These are phyloP conservation scores for Agastache rugosa DNA, from an alignment of 257 asterid genomes.

Conservation along the genomic window DNA sequence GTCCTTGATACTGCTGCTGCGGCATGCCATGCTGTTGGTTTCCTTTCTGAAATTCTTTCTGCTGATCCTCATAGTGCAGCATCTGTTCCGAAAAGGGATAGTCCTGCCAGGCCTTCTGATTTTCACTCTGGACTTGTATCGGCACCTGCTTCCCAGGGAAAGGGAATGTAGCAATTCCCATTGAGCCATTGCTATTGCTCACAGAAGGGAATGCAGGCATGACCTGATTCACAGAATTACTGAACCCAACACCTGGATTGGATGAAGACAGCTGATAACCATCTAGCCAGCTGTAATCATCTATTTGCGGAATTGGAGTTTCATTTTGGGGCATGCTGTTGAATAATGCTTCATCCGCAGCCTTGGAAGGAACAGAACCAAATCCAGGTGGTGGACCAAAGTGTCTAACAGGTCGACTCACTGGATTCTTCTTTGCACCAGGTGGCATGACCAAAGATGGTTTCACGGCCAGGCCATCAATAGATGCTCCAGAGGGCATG, in stretches of 20 bases:
- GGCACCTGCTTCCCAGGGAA: constrained; percentile 86
- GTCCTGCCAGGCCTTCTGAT: constrained; percentile 63
- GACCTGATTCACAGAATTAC: constrained; percentile 51
- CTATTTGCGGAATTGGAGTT: constrained; percentile 52
- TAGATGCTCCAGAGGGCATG: constrained; percentile 50
- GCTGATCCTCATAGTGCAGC: constrained; percentile 64
- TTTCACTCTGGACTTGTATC: constrained; percentile 56
- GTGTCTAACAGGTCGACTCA: constrained; percentile 85
- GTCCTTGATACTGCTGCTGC: constrained; percentile 79
- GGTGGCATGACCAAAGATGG: constrained; percentile 56
- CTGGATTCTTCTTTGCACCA: constrained; percentile 83
- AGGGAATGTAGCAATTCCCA: constrained; percentile 65
- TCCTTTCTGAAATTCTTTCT: constrained; percentile 61
- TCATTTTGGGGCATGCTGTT: constrained; percentile 51
- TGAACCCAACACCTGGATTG: constrained; percentile 60
- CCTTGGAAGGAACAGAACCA: constrained; percentile 76
- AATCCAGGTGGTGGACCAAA: constrained; percentile 99
- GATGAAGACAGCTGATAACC: constrained; percentile 72
- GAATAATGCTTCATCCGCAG: constrained; percentile 54
- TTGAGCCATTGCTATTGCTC: constrained; percentile 53
- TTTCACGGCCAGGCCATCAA: constrained; percentile 48
- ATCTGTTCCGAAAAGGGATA: constrained; percentile 56
- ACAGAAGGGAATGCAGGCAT: constrained; percentile 46
- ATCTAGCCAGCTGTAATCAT: constrained; percentile 93
- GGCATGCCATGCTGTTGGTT: constrained; percentile 59